phyloP scores from a whole-genome alignment of 1,139 yeast species.

The Hyphopichia fennica region DNA sequence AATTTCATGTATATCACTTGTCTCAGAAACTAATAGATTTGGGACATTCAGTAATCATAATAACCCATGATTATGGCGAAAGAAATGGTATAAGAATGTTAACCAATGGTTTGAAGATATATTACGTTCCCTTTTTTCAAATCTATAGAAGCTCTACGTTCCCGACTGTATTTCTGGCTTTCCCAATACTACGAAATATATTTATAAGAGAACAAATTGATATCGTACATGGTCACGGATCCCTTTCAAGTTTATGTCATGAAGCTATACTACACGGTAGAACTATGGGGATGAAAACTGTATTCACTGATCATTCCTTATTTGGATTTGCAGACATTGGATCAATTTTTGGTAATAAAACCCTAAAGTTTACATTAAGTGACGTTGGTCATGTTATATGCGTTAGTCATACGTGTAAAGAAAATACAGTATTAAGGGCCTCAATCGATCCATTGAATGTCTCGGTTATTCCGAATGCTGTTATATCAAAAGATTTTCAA shows the following conservation, averaged over 20 bases:
- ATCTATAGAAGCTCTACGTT: conserved; percentile 80
- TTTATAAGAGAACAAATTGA: conserved; percentile 82
- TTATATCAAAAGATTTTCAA: conserved; percentile 74
- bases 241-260: conserved; percentile 80
- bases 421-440: conserved; percentile 88
- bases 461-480: conserved; percentile 96
- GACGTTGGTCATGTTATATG: conserved; percentile 93
- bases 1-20: conserved; percentile 85
- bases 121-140: conserved; percentile 81
- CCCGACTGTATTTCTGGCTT: conserved; percentile 86
- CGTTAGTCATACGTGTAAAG: conserved; percentile 96
- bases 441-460: conserved; percentile 75
- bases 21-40: conserved; percentile 73
- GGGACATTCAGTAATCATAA: conserved; percentile 89
- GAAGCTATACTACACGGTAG: conserved; percentile 90
- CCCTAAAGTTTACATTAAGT: conserved; percentile 77
- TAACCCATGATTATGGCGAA: conserved; percentile 86
- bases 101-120: conserved; percentile 90
- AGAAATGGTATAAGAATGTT: conserved; percentile 79
- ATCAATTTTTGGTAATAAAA: conserved; percentile 82
- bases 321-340: conserved; percentile 91
- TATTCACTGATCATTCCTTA: conserved; percentile 92
- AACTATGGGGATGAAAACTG: conserved; percentile 89
- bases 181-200: conserved; percentile 83
- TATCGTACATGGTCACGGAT: conserved; percentile 94